Evolutionary conservation across 2,329 filamentous ascomycete genomes (phyloP), one percentile per base, ranked within the genome.

Genomic region (Colletotrichum filicis): DNA sequence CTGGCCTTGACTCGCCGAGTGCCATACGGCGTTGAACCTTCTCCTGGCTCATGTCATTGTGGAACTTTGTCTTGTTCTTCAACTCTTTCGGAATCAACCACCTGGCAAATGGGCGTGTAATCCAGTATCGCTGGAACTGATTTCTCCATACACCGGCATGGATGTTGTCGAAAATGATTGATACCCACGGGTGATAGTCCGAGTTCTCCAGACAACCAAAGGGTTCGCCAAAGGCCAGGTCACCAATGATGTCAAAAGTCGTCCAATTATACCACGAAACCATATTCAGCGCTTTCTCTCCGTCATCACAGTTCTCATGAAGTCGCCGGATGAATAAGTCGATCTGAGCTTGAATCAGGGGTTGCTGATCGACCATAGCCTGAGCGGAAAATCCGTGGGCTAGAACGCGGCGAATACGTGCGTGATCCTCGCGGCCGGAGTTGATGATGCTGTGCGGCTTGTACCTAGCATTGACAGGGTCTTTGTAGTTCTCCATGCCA

Each of bases 271-370:
- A 74, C 71, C 71, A 74, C 3, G 68, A 56, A 2, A 71, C 71
- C 61, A 71, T 59, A 16, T 74, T 68, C 5, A 74, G 1, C 1
- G 68, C 35, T 37, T 52, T 49, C 11, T 14, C 9, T 8, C 71
- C 71, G 5, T 35, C 52, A n/a, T 74, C 62, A 9, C 68, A 71
- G 24, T 67, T 66, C 16, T 72, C 67, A 8, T 63, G 71, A 37
- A 87, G 74, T 35, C 79, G 80, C 19, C 77, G 65, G 37, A 86
- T 49, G 4, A 82, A 66, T 11, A 78, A 55, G 46, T 81, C 74
- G n/a, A 81, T 75, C 60, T 82, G 78, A 2, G 61, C 57, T n/a
- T 58, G 55, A 30, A 83, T 79, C 16, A 80, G 57, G 0, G 77
- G 75, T 66, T 82, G 77, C 62, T 82, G 80, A 5, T 78, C 78